These are phyloP conservation scores for Yamadazyma buinensis DNA, from an alignment of 1,139 yeast species.

Conservation along the genomic window DNA sequence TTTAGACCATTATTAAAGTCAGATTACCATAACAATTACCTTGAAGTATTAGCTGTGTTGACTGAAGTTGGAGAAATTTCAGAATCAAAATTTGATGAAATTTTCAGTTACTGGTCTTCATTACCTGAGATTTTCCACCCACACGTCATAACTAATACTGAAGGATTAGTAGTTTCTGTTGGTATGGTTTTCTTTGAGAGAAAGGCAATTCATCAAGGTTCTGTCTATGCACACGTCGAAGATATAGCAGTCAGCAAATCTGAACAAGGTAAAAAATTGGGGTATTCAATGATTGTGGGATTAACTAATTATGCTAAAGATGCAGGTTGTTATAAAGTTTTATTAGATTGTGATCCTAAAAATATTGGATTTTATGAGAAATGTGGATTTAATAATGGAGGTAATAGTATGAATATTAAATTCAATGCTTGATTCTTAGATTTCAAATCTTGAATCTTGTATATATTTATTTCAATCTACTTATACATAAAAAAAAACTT, in stretches of 20 bases:
- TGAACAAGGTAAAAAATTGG: slow-evolving; percentile 84
- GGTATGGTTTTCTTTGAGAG: slow-evolving; percentile 53
- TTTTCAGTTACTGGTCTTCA: slow-evolving; percentile 48
- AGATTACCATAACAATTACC: slow-evolving; percentile 49
- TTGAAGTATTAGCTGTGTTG: slow-evolving; percentile 48
- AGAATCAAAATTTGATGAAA: slow-evolving; percentile 34
- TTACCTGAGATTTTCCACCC: slow-evolving; percentile 50
- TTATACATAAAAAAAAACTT: slow-evolving; percentile 2
- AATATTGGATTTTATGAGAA: slow-evolving; percentile 86
- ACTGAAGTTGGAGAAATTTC: slow-evolving; percentile 65
- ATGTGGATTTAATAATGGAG: slow-evolving; percentile 67
- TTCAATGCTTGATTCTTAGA: slow-evolving; percentile 6
- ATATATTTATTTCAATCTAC: slow-evolving; percentile 13
- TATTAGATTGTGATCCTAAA: slow-evolving; percentile 80
- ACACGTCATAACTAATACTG: slow-evolving; percentile 52
- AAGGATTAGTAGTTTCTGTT: slow-evolving; percentile 44
- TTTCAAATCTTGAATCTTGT: no score
- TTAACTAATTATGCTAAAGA: slow-evolving; percentile 57
- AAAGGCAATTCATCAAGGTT: slow-evolving; percentile 73
- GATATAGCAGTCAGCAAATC: slow-evolving; percentile 77
- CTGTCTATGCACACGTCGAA: slow-evolving; percentile 89
- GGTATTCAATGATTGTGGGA: slow-evolving; percentile 59
- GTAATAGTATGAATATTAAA: slow-evolving; percentile 61
- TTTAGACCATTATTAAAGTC: slow-evolving; percentile 43
- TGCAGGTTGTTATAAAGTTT: slow-evolving; percentile 79